These are phyloP conservation scores for Botrytis porri DNA, from an alignment of 2,329 filamentous ascomycete species.

Conservation along the genomic window DNA sequence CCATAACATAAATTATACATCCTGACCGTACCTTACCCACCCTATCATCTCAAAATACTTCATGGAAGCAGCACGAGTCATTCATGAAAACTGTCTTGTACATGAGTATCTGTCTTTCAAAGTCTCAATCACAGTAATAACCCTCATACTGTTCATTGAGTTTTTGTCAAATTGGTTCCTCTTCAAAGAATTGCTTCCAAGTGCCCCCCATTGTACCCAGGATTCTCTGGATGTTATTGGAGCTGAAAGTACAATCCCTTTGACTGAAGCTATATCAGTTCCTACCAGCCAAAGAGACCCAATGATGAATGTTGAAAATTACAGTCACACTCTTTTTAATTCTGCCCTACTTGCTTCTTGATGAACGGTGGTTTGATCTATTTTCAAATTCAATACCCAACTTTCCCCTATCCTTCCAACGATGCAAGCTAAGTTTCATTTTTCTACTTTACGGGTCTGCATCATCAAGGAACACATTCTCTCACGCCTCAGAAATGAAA, in stretches of 20 bases:
- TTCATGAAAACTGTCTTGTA: background rate
- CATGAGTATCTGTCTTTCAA: background rate
- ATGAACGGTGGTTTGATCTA: too few relatives aligned
- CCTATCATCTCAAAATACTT: background rate
- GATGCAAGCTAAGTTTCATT: background rate
- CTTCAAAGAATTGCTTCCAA: too few relatives aligned
- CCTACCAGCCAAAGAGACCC: background rate
- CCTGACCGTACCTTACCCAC: background rate
- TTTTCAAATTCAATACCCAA: background rate
- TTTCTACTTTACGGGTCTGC: background rate
- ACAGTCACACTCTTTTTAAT: too few relatives aligned
- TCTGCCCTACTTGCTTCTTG: too few relatives aligned
- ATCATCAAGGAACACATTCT: background rate
- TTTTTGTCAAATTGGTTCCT: too few relatives aligned
- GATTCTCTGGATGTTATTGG: background rate
- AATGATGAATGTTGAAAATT: background rate
- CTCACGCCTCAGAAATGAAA: background rate
- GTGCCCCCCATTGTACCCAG: background rate
- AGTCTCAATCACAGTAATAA: background rate
- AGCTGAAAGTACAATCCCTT: background rate
- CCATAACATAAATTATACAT: background rate
- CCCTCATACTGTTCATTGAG: too few relatives aligned
- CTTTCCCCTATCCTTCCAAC: background rate
- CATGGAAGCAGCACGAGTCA: background rate
- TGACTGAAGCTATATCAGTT: background rate